A percentile compares a stretch with the other conserved stretches of the same genome.
Conservation (phyloP, 768 basidiomycete genomes). For the Porphyrellus cyaneotinctus region DNA sequence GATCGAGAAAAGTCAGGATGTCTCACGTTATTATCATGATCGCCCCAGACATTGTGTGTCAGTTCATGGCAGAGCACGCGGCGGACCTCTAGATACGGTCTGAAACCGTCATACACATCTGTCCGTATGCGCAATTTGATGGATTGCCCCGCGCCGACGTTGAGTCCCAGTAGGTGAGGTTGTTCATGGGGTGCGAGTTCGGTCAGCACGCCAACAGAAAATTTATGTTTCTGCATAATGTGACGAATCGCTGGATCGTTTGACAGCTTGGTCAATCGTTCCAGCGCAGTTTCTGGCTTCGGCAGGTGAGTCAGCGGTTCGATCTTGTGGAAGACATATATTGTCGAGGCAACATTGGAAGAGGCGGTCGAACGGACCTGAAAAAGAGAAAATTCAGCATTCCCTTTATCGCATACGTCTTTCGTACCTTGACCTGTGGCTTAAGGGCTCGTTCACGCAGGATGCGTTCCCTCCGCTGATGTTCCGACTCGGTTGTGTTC, state of each 20-base stretch:
- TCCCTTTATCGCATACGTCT: background rate
- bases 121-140: conserved; percentile 71
- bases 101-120: conserved; percentile 68
- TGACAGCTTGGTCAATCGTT: conserved; percentile 53
- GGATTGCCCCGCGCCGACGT: conserved; percentile 54
- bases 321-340: conserved; percentile 62
- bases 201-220: conserved; percentile 65
- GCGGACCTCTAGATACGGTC: conserved; percentile 59
- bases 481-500: conserved; percentile 53
- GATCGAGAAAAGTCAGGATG: background rate
- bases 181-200: conserved; percentile 79
- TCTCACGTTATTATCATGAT: conserved; percentile 69
- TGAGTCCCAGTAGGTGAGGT: conserved; percentile 65
- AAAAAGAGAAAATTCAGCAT: background rate
- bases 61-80: conserved; percentile 75
- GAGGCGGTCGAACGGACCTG: conserved; percentile 57
- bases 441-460: conserved; percentile 55
- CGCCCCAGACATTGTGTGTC: conserved; percentile 69
- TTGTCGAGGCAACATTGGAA: conserved; percentile 34
- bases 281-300: conserved; percentile 51
- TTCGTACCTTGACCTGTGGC: conserved; percentile 55
- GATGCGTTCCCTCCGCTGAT: conserved; percentile 53
- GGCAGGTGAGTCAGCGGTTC: conserved; percentile 63
- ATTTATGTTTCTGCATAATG: conserved; percentile 66
- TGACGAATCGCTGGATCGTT: conserved; percentile 68